Evolutionary conservation across 2,329 filamentous ascomycete genomes (phyloP).

Genomic region (Neoarthrinium moseri): DNA sequence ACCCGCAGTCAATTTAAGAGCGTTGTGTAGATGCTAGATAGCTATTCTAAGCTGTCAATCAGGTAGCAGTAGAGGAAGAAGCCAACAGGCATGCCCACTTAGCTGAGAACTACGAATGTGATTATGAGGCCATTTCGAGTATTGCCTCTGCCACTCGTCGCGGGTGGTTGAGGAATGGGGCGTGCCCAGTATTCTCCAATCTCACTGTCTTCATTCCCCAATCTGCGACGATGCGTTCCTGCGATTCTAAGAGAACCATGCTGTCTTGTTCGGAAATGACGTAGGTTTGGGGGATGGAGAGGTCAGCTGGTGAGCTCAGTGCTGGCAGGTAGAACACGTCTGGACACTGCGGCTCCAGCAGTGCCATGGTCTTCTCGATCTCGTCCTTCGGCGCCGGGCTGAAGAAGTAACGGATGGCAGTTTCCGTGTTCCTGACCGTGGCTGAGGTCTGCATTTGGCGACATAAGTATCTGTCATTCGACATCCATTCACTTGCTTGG

Average conservation of each 20-base stretch:
- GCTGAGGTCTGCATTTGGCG: neutral
- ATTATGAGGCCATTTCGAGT: neutral
- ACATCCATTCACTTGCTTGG: too few species aligned
- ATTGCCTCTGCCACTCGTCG: neutral
- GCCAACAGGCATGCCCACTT: too few species aligned
- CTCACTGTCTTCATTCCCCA: neutral
- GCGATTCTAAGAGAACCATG: neutral
- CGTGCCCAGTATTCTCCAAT: conserved; percentile 4
- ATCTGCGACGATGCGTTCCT: conserved; percentile 1
- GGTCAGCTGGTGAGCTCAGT: neutral
- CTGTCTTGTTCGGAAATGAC: conserved; percentile 4
- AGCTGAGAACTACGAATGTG: too few species aligned
- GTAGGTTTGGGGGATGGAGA: neutral
- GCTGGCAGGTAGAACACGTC: neutral
- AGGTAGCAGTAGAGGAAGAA: too few species aligned
- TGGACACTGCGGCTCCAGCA: conserved; percentile 1
- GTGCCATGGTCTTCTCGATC: neutral
- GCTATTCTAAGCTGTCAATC: too few species aligned
- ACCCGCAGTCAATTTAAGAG: conserved; percentile 23
- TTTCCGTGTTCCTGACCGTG: neutral
- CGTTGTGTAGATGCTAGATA: too few species aligned
- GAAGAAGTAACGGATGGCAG: neutral
- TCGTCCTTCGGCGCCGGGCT: neutral
- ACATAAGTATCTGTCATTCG: neutral
- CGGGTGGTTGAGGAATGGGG: conserved; percentile 1